phyloP scores from a whole-genome alignment of 116 monocot species.

The Cymodocea nodosa region DNA sequence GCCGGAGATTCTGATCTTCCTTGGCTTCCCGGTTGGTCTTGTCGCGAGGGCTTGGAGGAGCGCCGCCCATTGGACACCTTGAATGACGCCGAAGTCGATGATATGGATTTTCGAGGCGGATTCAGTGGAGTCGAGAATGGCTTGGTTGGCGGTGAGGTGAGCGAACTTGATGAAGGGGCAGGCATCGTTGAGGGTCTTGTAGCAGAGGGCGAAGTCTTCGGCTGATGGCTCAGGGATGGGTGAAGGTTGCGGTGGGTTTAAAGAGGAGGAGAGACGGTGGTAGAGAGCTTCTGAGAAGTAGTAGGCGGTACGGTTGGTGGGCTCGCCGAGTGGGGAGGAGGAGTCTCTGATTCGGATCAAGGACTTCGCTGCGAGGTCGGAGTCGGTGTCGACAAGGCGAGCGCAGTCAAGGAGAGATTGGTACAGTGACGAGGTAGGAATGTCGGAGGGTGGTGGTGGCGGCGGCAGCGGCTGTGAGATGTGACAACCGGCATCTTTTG shows the following conservation, averaged over 20 bases:
- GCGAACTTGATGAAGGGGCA: constrained; percentile 90
- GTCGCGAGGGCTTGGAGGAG: constrained; percentile 87
- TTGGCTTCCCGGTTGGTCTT: constrained; percentile 59
- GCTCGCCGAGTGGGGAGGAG: constrained; percentile 52
- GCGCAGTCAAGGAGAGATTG: constrained; percentile 38
- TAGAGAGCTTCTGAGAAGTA: constrained; percentile 25
- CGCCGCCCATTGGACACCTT: constrained; percentile 93
- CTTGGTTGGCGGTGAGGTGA: constrained; percentile 95
- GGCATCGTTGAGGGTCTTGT: constrained; percentile 78
- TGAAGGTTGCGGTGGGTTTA: not conserved
- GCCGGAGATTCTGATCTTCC: constrained; percentile 64
- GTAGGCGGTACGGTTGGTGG: constrained; percentile 48
- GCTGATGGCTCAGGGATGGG: constrained; percentile 15
- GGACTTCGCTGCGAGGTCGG: constrained; percentile 34
- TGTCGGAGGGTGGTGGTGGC: not conserved
- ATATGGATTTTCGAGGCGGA: constrained; percentile 62
- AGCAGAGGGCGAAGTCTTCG: constrained; percentile 70
- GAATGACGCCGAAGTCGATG: constrained; percentile 80
- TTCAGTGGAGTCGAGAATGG: constrained; percentile 85
- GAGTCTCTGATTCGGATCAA: constrained; percentile 37
- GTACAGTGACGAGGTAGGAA: not conserved
- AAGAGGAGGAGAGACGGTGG: constrained; percentile 9
- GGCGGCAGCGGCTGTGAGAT: constrained; percentile 1
- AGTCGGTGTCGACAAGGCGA: constrained; percentile 11
- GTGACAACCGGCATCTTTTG: not conserved